Conservation (phyloP, 306 rosid genomes). For the Pterocarpus macrocarpus region DNA sequence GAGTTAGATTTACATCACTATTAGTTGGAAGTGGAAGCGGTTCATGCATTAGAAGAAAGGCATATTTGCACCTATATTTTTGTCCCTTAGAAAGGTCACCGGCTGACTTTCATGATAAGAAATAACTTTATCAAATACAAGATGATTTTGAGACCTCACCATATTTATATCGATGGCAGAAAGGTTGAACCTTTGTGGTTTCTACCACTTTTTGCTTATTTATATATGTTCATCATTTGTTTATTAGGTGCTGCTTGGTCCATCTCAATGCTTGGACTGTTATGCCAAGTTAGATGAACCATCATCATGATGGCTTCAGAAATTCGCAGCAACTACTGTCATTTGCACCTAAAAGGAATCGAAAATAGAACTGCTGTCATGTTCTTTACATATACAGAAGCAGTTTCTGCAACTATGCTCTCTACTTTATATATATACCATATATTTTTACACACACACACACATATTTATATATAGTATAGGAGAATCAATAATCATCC, state of each 20-base stretch:
- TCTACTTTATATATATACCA: not conserved
- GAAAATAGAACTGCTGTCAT: constrained; percentile 27
- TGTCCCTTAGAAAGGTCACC: constrained; percentile 55
- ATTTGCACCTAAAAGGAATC: constrained; percentile 56
- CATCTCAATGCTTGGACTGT: constrained; percentile 65
- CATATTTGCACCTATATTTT: constrained; percentile 52
- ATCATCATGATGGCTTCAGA: constrained; percentile 53
- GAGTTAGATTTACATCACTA: constrained; percentile 38
- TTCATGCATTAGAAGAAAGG: constrained; percentile 65
- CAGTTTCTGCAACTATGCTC: not conserved
- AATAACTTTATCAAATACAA: constrained; percentile 59
- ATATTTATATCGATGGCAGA: constrained; percentile 54
- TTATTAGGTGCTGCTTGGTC: constrained; percentile 65
- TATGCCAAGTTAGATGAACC: constrained; percentile 63
- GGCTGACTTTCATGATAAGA: constrained; percentile 67
- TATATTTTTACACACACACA: no score
- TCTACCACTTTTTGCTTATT: constrained; percentile 35
- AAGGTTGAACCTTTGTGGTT: constrained; percentile 45
- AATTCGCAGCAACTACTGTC: constrained; percentile 53
- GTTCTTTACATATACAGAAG: constrained; percentile 36
- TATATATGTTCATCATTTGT: constrained; percentile 29
- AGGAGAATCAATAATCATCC: no score
- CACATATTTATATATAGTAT: no score
- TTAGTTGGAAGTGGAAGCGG: constrained; percentile 40
- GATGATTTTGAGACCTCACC: constrained; percentile 79